Evolutionary conservation across 192 early-diverging fungal genomes (phyloP).

Genomic region (Linnemannia schmuckeri): DNA sequence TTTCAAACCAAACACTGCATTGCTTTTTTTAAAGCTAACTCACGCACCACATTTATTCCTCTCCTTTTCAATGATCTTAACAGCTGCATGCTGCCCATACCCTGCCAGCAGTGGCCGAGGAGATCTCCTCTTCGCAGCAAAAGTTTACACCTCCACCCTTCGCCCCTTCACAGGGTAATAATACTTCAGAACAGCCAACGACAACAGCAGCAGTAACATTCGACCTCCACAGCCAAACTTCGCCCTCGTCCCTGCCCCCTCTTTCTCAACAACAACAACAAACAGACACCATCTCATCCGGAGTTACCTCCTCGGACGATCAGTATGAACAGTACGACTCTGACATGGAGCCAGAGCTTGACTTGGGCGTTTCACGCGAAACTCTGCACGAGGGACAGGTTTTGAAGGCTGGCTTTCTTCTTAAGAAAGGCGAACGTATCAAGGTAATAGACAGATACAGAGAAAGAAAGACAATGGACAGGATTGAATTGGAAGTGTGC

Average conservation of each 20-base stretch:
- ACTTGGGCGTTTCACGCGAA: slow-evolving; percentile 62
- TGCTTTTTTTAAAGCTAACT: background rate
- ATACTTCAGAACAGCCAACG: background rate
- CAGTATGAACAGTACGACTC: slow-evolving; percentile 53
- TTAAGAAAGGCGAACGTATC: slow-evolving; percentile 71
- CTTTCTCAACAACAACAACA: slow-evolving; percentile 16
- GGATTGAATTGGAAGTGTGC: no score
- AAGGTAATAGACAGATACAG: slow-evolving; percentile 49
- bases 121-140: background rate
- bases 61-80: background rate
- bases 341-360: slow-evolving; percentile 60
- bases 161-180: background rate
- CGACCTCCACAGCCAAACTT: background rate
- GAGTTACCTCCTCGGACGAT: slow-evolving; percentile 34
- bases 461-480: no score
- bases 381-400: slow-evolving; percentile 66
- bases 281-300: slow-evolving; percentile 27
- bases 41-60: background rate
- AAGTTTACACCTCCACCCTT: background rate
- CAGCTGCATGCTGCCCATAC: slow-evolving; percentile 2
- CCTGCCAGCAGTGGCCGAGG: slow-evolving; percentile 1
- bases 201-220: background rate
- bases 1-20: background rate
- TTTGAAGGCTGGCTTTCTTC: slow-evolving; percentile 67
- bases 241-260: background rate